Conservation (phyloP, 2,329 filamentous ascomycete species). For the Metarhizium brunneum region DNA sequence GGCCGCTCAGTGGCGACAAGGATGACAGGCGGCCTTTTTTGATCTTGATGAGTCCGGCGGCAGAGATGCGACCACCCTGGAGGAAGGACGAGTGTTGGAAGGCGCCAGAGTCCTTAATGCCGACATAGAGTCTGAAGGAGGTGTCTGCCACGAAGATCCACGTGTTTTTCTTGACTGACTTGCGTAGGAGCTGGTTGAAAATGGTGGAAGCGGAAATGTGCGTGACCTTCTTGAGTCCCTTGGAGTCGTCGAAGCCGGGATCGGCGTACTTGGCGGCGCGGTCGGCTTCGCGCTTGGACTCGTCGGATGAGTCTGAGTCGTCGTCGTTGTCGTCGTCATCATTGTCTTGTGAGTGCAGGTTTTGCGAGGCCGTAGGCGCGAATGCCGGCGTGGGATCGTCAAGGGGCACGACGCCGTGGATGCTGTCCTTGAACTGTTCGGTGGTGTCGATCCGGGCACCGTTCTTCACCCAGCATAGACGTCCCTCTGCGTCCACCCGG, state of each 20-base stretch:
- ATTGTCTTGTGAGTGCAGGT: constrained; percentile 5
- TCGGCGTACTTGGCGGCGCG: constrained; percentile 57
- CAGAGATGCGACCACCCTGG: constrained; percentile 69
- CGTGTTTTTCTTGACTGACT: constrained; percentile 74
- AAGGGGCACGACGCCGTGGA: constrained; percentile 60
- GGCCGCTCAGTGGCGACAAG: constrained; percentile 64
- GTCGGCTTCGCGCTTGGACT: constrained; percentile 46
- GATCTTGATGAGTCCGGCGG: constrained; percentile 78
- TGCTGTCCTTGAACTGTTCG: constrained; percentile 66
- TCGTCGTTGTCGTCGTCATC: constrained; percentile 11
- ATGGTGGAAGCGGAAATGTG: constrained; percentile 64
- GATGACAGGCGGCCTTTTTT: constrained; percentile 69
- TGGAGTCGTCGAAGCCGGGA: constrained; percentile 50
- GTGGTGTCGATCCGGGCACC: constrained; percentile 68
- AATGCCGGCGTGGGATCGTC: constrained; percentile 52
- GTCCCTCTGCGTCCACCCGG: constrained; percentile 61
- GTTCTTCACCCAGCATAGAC: constrained; percentile 83
- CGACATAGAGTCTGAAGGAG: constrained; percentile 75
- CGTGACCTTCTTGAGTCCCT: constrained; percentile 43
- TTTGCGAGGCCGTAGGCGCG: constrained; percentile 12
- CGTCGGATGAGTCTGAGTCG: constrained; percentile 27
- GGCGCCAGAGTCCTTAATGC: constrained; percentile 78
- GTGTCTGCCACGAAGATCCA: constrained; percentile 94
- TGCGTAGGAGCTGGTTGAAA: constrained; percentile 68
- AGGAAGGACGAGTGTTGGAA: constrained; percentile 91